phyloP scores from a whole-genome alignment of 495 filamentous ascomycete genomes.

The Pseudomonodictys pantanalensis region DNA sequence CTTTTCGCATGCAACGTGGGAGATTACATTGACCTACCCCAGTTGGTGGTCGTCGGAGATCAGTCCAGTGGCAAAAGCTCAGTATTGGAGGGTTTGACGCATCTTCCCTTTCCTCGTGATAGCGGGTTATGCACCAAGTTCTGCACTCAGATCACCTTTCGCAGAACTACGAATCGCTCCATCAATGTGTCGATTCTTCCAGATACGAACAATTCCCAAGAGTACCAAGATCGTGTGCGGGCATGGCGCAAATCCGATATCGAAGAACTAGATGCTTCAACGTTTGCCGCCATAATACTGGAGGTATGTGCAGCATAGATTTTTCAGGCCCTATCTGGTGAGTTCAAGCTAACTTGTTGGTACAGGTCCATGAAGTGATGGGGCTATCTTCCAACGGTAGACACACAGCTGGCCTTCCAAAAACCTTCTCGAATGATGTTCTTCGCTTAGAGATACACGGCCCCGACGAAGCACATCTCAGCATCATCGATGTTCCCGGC shows the following conservation, averaged over 20 bases:
- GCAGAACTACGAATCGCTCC: constrained; percentile 39
- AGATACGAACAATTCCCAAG: constrained; percentile 34
- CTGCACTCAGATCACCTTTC: constrained; percentile 58
- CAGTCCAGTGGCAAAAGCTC: constrained; percentile 51
- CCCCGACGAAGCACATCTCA: constrained; percentile 11
- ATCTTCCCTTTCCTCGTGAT: constrained; percentile 43
- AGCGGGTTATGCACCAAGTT: constrained; percentile 52
- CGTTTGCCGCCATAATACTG: constrained; percentile 36
- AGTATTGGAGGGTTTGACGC: constrained; percentile 47
- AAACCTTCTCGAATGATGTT: constrained; percentile 27
- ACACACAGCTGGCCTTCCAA: too few relatives aligned
- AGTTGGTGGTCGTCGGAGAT: constrained; percentile 34
- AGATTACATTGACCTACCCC: constrained; percentile 29
- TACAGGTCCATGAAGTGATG: too few relatives aligned
- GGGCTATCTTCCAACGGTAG: too few relatives aligned
- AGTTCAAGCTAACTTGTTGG: not conserved
- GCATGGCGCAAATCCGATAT: constrained; percentile 23
- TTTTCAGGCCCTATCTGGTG: constrained; percentile 23
- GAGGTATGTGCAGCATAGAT: constrained; percentile 37
- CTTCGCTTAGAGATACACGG: constrained; percentile 18
- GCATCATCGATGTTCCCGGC: constrained; percentile 21
- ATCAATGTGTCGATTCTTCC: constrained; percentile 50
- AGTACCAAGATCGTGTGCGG: constrained; percentile 26
- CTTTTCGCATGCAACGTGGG: constrained; percentile 31
- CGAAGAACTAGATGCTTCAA: constrained; percentile 10